Evolutionary conservation across 495 filamentous ascomycete species (phyloP).

Genomic region (Penicillium nucicola): DNA sequence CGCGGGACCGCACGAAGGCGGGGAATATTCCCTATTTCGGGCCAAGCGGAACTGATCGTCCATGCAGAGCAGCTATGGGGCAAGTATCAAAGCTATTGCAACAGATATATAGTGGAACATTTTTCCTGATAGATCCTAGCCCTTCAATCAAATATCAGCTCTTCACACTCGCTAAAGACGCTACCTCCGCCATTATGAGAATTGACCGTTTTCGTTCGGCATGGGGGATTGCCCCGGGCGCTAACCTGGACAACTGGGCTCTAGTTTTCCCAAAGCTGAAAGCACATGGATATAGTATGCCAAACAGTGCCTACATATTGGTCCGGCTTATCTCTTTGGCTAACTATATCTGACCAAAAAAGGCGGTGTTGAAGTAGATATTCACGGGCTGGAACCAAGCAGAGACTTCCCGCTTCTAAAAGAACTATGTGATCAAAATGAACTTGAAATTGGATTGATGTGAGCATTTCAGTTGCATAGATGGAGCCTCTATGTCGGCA

Average conservation of each 20-base stretch:
- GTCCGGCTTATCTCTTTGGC: no score
- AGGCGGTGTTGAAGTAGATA: constrained; percentile 24
- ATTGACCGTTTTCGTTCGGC: constrained; percentile 18
- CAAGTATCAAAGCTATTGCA: not conserved
- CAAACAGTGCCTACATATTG: no score
- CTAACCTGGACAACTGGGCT: constrained; percentile 16
- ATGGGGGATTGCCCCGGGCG: constrained; percentile 22
- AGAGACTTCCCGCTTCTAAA: constrained; percentile 12
- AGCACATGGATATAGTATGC: constrained; percentile 24
- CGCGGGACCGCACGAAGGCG: not conserved
- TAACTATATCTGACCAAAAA: no score
- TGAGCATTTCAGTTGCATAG: constrained; percentile 1
- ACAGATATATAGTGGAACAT: not conserved
- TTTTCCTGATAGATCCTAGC: not conserved
- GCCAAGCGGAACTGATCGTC: not conserved
- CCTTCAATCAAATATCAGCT: not conserved
- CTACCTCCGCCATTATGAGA: constrained; percentile 2
- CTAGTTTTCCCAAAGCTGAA: constrained; percentile 20
- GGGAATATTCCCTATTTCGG: constrained; percentile 9
- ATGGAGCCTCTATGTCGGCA: no score
- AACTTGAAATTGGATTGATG: constrained; percentile 20
- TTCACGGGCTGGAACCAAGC: constrained; percentile 9
- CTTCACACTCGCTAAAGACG: not conserved
- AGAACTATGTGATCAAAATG: constrained; percentile 18
- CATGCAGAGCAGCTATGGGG: not conserved